phyloP scores from a whole-genome alignment of 331 rosid species.

The Dryas integrifolia region DNA sequence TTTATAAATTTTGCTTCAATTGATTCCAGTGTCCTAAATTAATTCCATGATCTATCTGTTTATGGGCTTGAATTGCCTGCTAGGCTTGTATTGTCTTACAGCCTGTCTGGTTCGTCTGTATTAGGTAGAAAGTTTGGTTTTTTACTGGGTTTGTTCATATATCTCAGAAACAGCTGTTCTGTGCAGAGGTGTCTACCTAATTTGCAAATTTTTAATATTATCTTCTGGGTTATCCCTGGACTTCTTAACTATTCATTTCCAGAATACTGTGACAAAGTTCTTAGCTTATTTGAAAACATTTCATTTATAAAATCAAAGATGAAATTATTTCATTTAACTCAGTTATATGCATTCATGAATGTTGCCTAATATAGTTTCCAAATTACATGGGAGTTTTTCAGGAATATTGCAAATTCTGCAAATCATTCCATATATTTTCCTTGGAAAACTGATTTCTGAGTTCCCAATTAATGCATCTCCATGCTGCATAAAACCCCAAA shows the following conservation, averaged over 20 bases:
- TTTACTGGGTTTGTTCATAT: slow-evolving; percentile 2
- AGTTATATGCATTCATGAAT: background rate
- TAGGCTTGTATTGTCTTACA: slow-evolving; percentile 6
- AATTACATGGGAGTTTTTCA: too few relatives aligned
- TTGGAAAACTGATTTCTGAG: too few relatives aligned
- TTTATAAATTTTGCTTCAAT: background rate
- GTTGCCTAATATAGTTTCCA: too few relatives aligned
- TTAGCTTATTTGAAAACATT: background rate
- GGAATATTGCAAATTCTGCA: too few relatives aligned
- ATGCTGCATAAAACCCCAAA: too few relatives aligned
- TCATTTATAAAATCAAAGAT: background rate
- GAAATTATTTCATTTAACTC: background rate
- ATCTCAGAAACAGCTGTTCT: slow-evolving; percentile 46
- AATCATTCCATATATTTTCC: background rate
- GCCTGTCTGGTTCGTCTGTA: slow-evolving; percentile 11
- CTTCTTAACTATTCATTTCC: background rate
- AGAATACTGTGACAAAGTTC: background rate
- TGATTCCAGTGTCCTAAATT: background rate
- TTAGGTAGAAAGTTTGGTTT: slow-evolving; percentile 9
- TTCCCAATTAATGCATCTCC: too few relatives aligned
- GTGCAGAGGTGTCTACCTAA: slow-evolving; percentile 8
- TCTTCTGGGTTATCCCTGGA: background rate
- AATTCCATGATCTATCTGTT: slow-evolving; percentile 5
- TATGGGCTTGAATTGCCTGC: slow-evolving; percentile 1
- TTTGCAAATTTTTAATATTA: background rate